Evolutionary conservation across 352 stramenopile genomes (phyloP).

Genomic region (Phytopythium oedochilum): DNA sequence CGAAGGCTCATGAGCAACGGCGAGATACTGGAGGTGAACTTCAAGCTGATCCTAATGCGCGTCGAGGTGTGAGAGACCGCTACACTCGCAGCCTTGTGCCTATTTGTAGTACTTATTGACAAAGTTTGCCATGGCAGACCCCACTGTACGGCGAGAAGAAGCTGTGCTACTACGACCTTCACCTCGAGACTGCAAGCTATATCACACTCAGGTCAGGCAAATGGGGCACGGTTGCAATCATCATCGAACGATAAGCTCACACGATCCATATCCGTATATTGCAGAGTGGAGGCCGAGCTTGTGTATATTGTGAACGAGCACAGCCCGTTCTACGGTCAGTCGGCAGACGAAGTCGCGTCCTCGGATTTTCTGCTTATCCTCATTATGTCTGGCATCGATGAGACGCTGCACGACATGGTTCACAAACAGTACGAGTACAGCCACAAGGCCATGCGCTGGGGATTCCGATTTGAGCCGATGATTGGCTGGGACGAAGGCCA

Average conservation of each 20-base stretch:
- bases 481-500: constrained; percentile 30
- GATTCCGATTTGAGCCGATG: constrained; percentile 29
- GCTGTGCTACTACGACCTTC: constrained; percentile 62
- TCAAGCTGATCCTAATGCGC: constrained; percentile 64
- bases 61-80: constrained; percentile 31
- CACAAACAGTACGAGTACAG: constrained; percentile 50
- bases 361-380: constrained; percentile 54
- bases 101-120: too few relatives aligned
- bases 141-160: constrained; percentile 33
- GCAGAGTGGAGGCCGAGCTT: constrained; percentile 50
- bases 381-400: constrained; percentile 50
- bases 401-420: constrained; percentile 58
- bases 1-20: constrained; percentile 30
- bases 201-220: constrained; percentile 51
- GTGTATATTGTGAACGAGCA: constrained; percentile 32
- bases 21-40: constrained; percentile 50
- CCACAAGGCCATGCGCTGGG: constrained; percentile 34
- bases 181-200: constrained; percentile 35
- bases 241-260: neutral
- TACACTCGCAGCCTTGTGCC: too few relatives aligned
- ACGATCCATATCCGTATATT: neutral
- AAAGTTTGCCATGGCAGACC: constrained; percentile 14
- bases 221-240: neutral
- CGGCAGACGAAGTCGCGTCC: constrained; percentile 16
- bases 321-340: constrained; percentile 44